phyloP scores from a whole-genome alignment of 345 rosid genomes.

The Kandelia obovata region DNA sequence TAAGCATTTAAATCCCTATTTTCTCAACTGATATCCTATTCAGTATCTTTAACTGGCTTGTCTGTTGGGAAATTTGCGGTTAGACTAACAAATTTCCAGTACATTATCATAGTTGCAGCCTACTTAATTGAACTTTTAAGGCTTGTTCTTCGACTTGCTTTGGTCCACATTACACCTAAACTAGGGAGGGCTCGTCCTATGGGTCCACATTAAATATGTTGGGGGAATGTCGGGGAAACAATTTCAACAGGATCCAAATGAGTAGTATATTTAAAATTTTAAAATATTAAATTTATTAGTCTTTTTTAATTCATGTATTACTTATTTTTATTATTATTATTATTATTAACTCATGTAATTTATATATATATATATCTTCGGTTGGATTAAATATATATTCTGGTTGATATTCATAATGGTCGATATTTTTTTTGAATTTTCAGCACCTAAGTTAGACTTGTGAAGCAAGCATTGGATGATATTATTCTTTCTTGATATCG shows the following conservation, averaged over 20 bases:
- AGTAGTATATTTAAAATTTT: too few relatives aligned
- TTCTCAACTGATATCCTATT: not conserved
- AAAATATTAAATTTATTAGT: too few relatives aligned
- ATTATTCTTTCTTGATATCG: conserved; percentile 3
- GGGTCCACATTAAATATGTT: too few relatives aligned
- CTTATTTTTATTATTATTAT: too few relatives aligned
- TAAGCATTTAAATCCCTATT: not conserved
- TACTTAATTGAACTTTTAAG: conserved; percentile 4
- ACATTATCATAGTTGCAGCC: not conserved
- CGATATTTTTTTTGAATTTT: conserved; percentile 9
- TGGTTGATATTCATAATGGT: not conserved
- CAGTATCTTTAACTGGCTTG: not conserved
- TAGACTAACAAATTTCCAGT: not conserved
- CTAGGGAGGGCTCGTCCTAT: not conserved
- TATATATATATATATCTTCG: too few relatives aligned
- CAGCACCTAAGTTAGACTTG: conserved; percentile 14
- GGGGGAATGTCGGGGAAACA: too few relatives aligned
- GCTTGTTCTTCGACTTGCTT: not conserved
- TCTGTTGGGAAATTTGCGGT: not conserved
- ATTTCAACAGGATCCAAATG: too few relatives aligned
- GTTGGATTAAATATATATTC: too few relatives aligned
- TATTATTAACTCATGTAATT: too few relatives aligned
- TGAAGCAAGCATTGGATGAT: conserved; percentile 1
- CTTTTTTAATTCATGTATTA: too few relatives aligned
- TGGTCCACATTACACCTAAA: conserved; percentile 9